Percentiles rank a stretch among this genome's conserved stretches.
phyloP scores from a whole-genome alignment of 495 filamentous ascomycete species.

The Talaromyces wortmannii region DNA sequence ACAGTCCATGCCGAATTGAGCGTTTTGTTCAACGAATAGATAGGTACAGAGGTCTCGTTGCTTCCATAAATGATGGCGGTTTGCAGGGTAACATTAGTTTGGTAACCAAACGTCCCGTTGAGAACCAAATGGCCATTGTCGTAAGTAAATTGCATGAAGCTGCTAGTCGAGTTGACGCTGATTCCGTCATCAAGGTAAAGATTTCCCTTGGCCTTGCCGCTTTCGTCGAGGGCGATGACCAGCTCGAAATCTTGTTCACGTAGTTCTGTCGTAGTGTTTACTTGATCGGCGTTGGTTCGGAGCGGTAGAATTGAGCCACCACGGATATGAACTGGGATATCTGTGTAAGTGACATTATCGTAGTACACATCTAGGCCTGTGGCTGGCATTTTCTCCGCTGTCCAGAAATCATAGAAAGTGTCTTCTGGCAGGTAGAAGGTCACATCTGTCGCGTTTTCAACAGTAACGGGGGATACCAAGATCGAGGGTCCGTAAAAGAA shows the following conservation, averaged over 20 bases:
- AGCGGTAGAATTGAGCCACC: slow-evolving; percentile 55
- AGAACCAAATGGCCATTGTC: slow-evolving; percentile 1
- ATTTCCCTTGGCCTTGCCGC: slow-evolving; percentile 6
- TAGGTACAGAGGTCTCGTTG: too few species aligned
- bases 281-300: slow-evolving; percentile 20
- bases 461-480: slow-evolving; percentile 59
- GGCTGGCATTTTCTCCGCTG: slow-evolving; percentile 35
- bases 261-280: neutral
- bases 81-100: too few species aligned
- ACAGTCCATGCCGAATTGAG: too few species aligned
- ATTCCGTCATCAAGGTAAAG: slow-evolving; percentile 10
- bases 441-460: slow-evolving; percentile 34
- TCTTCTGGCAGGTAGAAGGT: slow-evolving; percentile 54
- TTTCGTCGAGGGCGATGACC: slow-evolving; percentile 6
- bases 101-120: neutral
- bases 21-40: too few species aligned
- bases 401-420: slow-evolving; percentile 72
- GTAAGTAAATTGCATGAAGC: neutral
- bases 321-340: slow-evolving; percentile 61
- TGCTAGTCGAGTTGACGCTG: neutral
- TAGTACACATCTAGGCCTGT: slow-evolving; percentile 43
- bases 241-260: slow-evolving; percentile 4
- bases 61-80: too few species aligned
- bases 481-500: slow-evolving; percentile 61
- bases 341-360: slow-evolving; percentile 57